Conservation (phyloP, 352 stramenopile genomes). For the Blastocystis sp. region DNA sequence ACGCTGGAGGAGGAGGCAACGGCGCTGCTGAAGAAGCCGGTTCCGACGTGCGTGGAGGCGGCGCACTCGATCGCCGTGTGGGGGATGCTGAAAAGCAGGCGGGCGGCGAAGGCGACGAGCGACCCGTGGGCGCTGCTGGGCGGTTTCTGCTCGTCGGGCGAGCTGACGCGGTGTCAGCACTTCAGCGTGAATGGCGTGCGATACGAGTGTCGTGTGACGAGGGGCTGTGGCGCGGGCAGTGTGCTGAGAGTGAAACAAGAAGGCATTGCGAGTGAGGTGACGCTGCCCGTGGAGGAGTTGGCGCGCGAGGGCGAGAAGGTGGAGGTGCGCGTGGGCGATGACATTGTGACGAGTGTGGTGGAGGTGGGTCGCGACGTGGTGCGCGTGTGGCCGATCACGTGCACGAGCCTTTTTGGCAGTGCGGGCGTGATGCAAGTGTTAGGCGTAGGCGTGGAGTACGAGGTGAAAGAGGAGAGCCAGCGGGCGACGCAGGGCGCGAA, state of each 20-base stretch:
- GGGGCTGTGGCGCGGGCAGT: neutral
- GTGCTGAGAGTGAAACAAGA: neutral
- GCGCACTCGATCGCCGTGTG: constrained; percentile 1
- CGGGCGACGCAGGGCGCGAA: constrained; percentile 72
- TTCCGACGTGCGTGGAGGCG: neutral
- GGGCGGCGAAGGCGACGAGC: neutral
- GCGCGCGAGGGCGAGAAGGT: neutral
- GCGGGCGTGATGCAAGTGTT: neutral
- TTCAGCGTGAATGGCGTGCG: neutral
- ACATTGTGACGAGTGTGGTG: neutral
- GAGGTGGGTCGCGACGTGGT: neutral
- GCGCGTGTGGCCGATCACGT: neutral
- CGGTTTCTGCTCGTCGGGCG: neutral
- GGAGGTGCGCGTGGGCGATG: neutral
- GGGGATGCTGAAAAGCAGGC: neutral
- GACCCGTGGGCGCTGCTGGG: neutral
- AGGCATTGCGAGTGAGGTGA: neutral
- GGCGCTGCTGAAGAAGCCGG: neutral
- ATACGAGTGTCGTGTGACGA: neutral
- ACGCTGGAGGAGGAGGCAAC: neutral
- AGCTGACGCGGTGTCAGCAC: neutral
- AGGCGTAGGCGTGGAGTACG: neutral
- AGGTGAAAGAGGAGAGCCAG: constrained; percentile 58
- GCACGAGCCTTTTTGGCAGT: constrained; percentile 1
- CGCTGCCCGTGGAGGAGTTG: neutral